These are phyloP conservation scores for Rhodocollybia butyracea DNA, from an alignment of 768 basidiomycete species.

Conservation along the genomic window DNA sequence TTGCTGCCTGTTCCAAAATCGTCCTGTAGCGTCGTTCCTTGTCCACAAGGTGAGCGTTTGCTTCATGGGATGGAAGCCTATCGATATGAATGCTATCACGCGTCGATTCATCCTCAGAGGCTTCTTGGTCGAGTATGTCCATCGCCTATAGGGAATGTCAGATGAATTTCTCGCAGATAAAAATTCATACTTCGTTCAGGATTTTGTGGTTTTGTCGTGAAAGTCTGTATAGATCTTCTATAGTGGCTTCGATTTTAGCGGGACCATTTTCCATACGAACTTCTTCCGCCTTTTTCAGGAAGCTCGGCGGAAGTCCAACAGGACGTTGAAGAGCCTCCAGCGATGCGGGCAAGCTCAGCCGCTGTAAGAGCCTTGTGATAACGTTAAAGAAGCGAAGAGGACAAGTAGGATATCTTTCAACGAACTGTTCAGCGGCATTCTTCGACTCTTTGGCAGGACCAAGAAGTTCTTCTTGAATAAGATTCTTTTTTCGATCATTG, in stretches of 20 bases:
- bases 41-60: slow-evolving; percentile 68
- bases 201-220: slow-evolving; percentile 57
- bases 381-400: background rate
- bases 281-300: slow-evolving; percentile 83
- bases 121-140: slow-evolving; percentile 89
- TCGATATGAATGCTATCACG: slow-evolving; percentile 46
- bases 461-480: slow-evolving; percentile 65
- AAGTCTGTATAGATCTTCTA: slow-evolving; percentile 71
- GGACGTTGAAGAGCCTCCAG: slow-evolving; percentile 87
- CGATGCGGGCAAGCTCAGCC: slow-evolving; percentile 77
- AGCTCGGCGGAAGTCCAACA: slow-evolving; percentile 83
- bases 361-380: slow-evolving; percentile 55
- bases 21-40: slow-evolving; percentile 69
- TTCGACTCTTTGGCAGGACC: slow-evolving; percentile 62
- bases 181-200: slow-evolving; percentile 68
- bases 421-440: slow-evolving; percentile 54
- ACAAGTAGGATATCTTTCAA: background rate
- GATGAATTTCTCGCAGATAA: slow-evolving; percentile 5
- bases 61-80: slow-evolving; percentile 72
- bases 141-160: slow-evolving; percentile 52
- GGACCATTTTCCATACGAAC: slow-evolving; percentile 78
- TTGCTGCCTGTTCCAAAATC: slow-evolving; percentile 69
- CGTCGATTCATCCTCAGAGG: slow-evolving; percentile 75
- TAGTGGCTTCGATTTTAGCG: slow-evolving; percentile 60
- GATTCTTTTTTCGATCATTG: slow-evolving; percentile 70